Evolutionary conservation across 306 rosid species (phyloP), one percentile per base, ranked within the genome.

Genomic region (Cucumis hystrix): DNA sequence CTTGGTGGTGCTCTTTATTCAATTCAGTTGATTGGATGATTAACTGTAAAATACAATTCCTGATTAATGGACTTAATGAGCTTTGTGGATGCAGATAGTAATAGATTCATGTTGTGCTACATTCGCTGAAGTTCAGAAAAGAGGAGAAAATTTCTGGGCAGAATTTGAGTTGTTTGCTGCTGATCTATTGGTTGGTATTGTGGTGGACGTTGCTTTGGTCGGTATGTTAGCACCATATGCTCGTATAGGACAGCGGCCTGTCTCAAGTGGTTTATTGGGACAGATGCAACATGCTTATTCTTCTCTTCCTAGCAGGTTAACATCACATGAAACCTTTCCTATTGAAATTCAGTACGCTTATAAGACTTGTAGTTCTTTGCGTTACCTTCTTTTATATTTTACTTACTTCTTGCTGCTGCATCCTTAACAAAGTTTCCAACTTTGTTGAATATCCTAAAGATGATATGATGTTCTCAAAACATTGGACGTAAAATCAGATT

Each of bases 51-150:
- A 37, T 65, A 37, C 49, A 17, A 4, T 37, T 65, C 28, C 71
- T 11, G 7, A 65, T 65, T 37, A 18, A 16, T 65, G 21, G 71
- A 65, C 5, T 35, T 65, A 4, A 37, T 17, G 8, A 17, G 15
- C 20, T 17, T 86, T 55, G 23, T 58, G 56, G n/a, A 72, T 85
- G 90, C 87, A 93, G 98, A 74, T 93, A 82, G 88, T 85, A 30
- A 93, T 93, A 86, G 98, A 93, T 77, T 87, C 97, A 74, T 93
- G 97, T 84, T 93, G 98, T 86, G 96, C 97, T 58, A 93, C 98
- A 1, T 93, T 91, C 85, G 98, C 98, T 0, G 98, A 93, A 84
- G 87, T 88, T 76, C 93, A 88, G 90, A 90, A 91, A 83, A 88
- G 98, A 70, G 97, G 97, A 68, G 90, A 91, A 84, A 85, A 91